These are phyloP conservation scores for Chaetoscypha palmicola DNA, from an alignment of 2,329 filamentous ascomycete species.

Conservation along the genomic window DNA sequence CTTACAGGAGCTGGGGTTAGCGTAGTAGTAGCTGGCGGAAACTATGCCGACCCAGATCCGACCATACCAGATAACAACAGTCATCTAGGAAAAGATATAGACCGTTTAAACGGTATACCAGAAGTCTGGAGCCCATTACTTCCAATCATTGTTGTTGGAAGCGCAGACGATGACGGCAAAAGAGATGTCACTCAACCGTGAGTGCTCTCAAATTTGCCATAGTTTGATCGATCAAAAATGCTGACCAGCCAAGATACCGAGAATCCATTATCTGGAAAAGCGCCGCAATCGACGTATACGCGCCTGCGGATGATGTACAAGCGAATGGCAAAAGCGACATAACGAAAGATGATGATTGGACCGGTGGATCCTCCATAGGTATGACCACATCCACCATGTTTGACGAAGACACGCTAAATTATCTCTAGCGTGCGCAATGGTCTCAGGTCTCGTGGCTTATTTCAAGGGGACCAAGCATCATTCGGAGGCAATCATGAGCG, in stretches of 20 bases:
- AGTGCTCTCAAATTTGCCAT: neutral
- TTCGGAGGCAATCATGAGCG: neutral
- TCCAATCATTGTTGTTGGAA: neutral
- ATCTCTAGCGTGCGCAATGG: neutral
- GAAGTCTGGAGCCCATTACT: neutral
- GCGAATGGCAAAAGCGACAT: neutral
- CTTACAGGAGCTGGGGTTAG: too few species aligned
- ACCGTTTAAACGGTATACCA: neutral
- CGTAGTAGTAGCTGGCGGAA: neutral
- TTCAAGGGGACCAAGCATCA: neutral
- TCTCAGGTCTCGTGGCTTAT: neutral
- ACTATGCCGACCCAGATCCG: neutral
- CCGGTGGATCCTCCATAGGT: neutral
- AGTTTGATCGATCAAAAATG: neutral
- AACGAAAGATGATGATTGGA: neutral
- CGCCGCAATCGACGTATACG: neutral
- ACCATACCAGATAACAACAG: neutral
- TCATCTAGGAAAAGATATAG: neutral
- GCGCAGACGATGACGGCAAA: neutral
- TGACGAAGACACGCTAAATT: neutral
- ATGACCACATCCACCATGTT: neutral
- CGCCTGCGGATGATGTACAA: neutral
- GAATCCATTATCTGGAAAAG: neutral
- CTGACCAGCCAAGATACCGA: neutral
- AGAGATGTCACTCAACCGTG: neutral